phyloP scores from a whole-genome alignment of 495 filamentous ascomycete species.

The Aspergillus taichungensis region DNA sequence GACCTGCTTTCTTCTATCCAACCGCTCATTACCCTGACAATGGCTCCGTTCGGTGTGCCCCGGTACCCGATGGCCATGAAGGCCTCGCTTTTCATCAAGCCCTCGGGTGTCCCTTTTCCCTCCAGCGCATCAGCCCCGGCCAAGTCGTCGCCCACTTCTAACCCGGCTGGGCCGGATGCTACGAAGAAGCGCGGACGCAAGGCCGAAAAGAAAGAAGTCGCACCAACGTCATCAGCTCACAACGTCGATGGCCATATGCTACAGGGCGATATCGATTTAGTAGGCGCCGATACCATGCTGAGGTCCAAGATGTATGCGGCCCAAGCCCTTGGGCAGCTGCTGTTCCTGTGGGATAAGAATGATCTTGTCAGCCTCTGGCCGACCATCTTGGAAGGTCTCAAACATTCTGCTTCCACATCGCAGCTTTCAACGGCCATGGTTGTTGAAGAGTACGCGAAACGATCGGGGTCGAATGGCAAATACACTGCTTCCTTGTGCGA shows the following conservation, averaged over 20 bases:
- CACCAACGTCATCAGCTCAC: constrained; percentile 53
- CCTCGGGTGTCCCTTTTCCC: constrained; percentile 79
- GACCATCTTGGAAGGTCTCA: constrained; percentile 52
- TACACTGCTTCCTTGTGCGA: constrained; percentile 47
- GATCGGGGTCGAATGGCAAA: constrained; percentile 31
- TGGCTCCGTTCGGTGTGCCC: constrained; percentile 86
- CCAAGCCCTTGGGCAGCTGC: constrained; percentile 60
- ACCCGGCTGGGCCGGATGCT: constrained; percentile 13
- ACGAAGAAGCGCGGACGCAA: constrained; percentile 66
- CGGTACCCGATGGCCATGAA: constrained; percentile 88
- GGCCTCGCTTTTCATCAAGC: constrained; percentile 76
- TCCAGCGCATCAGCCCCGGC: constrained; percentile 39
- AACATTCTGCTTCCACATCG: constrained; percentile 68
- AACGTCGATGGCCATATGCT: constrained; percentile 98
- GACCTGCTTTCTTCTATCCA: constrained; percentile 52
- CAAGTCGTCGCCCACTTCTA: constrained; percentile 49
- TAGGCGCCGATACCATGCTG: constrained; percentile 78
- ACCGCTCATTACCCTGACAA: constrained; percentile 65
- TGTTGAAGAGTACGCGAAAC: constrained; percentile 73
- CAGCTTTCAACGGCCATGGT: constrained; percentile 78
- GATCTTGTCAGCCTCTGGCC: constrained; percentile 34
- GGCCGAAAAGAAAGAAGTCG: constrained; percentile 72
- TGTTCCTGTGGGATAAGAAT: constrained; percentile 37
- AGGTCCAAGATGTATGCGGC: constrained; percentile 82
- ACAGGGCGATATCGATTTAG: constrained; percentile 88